phyloP scores from a whole-genome alignment of 2,329 filamentous ascomycete genomes.

The Apiospora arundinis region DNA sequence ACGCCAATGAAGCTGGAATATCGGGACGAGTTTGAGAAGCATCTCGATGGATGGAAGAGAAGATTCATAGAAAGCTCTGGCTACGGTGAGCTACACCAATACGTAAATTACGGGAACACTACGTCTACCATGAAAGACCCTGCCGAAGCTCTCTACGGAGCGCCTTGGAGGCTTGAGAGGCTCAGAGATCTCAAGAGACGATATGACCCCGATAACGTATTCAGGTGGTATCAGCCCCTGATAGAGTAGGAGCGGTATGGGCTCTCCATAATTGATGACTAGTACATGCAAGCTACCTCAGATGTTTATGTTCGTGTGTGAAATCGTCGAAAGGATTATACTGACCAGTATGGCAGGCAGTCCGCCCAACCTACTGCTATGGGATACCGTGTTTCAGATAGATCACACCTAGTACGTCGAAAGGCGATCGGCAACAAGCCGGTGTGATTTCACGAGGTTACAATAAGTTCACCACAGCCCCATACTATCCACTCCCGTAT shows the following conservation, averaged over 20 bases:
- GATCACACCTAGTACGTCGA: neutral
- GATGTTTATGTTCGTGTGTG: neutral
- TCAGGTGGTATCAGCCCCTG: conserved; percentile 13
- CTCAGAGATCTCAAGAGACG: neutral
- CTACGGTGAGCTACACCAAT: conserved; percentile 9
- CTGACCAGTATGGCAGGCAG: neutral
- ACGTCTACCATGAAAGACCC: conserved; percentile 1
- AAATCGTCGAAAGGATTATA: neutral
- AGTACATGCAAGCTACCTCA: neutral
- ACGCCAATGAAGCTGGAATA: conserved; percentile 3
- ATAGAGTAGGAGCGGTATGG: neutral
- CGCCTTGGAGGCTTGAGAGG: neutral
- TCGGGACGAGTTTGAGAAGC: conserved; percentile 7
- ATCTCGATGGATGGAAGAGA: conserved; percentile 7
- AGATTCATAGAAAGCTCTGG: conserved; percentile 5
- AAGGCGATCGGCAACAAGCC: neutral
- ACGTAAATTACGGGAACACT: conserved; percentile 10
- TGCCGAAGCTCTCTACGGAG: neutral
- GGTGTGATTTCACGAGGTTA: neutral
- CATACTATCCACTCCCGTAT: neutral
- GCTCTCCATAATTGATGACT: neutral
- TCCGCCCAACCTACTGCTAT: neutral
- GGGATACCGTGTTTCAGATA: neutral
- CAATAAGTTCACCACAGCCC: neutral
- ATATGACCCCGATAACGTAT: neutral